phyloP scores from a whole-genome alignment of 1,284 basidiomycete species.

The Ganoderma sp. region DNA sequence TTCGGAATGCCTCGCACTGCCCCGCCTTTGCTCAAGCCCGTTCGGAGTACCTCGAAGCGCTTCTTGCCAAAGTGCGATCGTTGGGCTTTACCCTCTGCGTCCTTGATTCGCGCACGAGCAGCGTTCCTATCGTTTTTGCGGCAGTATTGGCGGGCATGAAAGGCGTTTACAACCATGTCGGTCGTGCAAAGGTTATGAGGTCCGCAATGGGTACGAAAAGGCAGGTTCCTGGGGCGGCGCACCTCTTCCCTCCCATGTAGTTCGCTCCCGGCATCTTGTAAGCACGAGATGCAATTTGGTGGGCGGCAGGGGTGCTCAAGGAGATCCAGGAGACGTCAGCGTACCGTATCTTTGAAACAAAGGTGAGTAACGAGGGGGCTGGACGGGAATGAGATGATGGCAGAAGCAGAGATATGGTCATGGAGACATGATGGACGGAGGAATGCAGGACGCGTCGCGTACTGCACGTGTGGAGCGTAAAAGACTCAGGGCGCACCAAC shows the following conservation, averaged over 20 bases:
- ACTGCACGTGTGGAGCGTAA: slow-evolving; percentile 15
- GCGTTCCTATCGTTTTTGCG: slow-evolving; percentile 50
- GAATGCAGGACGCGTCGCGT: slow-evolving; percentile 15
- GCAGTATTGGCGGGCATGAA: neutral
- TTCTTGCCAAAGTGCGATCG: slow-evolving; percentile 62
- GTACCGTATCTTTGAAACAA: neutral
- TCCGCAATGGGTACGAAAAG: neutral
- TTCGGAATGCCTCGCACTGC: slow-evolving; percentile 3
- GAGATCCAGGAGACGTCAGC: neutral
- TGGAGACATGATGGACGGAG: slow-evolving; percentile 2
- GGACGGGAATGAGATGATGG: neutral
- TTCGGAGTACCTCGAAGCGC: slow-evolving; percentile 56
- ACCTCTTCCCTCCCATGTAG: slow-evolving; percentile 68
- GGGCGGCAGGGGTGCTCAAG: neutral
- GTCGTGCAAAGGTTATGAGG: neutral
- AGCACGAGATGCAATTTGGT: neutral
- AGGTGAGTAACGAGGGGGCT: neutral
- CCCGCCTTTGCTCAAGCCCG: slow-evolving; percentile 37
- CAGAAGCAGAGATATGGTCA: slow-evolving; percentile 12
- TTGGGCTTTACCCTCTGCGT: slow-evolving; percentile 54
- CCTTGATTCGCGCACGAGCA: slow-evolving; percentile 58
- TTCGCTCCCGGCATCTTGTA: slow-evolving; percentile 58
- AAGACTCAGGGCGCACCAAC: neutral
- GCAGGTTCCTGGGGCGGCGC: slow-evolving; percentile 3
- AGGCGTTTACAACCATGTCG: neutral